Conservation (phyloP, 2,329 filamentous ascomycete genomes). For the Cyphellophora attinorum region DNA sequence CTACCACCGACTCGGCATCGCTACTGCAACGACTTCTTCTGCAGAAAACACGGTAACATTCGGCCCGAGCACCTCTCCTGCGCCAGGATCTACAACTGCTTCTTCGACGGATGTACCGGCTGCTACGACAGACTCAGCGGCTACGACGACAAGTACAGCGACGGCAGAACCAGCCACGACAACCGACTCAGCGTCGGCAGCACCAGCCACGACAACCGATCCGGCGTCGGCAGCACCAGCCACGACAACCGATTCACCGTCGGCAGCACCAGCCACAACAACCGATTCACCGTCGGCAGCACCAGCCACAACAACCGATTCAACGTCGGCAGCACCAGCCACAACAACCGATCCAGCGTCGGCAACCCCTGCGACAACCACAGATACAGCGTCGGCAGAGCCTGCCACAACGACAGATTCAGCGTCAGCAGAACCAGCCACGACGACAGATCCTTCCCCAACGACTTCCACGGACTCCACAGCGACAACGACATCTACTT, state of each 20-base stretch:
- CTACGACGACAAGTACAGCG: conserved; percentile 1
- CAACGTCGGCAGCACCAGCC: conserved; percentile 4
- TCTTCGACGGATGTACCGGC: conserved; percentile 5
- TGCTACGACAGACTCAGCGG: conserved; percentile 3
- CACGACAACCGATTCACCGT: conserved; percentile 1
- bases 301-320: conserved; percentile 8
- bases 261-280: conserved; percentile 1
- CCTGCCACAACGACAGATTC: not conserved
- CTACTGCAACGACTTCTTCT: too few relatives aligned
- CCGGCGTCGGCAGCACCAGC: conserved; percentile 3
- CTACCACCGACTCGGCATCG: conserved; percentile 1
- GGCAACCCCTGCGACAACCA: not conserved
- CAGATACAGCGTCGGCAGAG: not conserved
- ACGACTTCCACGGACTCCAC: too few relatives aligned
- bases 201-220: conserved; percentile 5
- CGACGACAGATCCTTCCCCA: too few relatives aligned
- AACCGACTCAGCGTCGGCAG: too few relatives aligned
- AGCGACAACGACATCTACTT: too few relatives aligned
- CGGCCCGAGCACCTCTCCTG: not conserved
- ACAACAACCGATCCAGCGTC: not conserved
- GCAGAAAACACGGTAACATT: not conserved
- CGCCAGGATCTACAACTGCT: conserved; percentile 4
- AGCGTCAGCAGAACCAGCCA: too few relatives aligned
- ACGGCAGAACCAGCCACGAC: too few relatives aligned
- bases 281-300: conserved; percentile 5